A percentile compares a stretch with the other conserved stretches of the same genome.
phyloP scores from a whole-genome alignment of 2,329 filamentous ascomycete genomes.

The Chrysoporthe puriensis region DNA sequence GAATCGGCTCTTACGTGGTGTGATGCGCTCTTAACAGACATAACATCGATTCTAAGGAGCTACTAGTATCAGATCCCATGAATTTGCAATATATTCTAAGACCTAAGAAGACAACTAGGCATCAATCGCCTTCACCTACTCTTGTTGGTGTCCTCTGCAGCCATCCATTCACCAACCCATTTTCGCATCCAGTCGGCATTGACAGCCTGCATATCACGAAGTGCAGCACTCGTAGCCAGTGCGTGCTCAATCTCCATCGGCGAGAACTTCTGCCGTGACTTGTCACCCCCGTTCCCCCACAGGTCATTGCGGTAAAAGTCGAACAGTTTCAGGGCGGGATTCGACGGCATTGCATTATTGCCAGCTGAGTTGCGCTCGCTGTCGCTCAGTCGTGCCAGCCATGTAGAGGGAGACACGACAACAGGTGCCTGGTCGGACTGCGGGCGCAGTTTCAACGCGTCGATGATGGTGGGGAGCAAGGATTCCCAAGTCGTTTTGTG shows the following conservation, averaged over 20 bases:
- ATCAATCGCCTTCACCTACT: too few species aligned
- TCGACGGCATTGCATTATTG: constrained; percentile 29
- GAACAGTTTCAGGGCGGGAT: constrained; percentile 38
- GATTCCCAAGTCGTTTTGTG: constrained; percentile 31
- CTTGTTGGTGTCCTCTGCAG: neutral
- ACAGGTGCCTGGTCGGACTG: neutral
- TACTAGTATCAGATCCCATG: too few species aligned
- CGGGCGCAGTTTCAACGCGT: neutral
- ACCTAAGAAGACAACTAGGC: too few species aligned
- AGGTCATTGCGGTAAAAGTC: constrained; percentile 36
- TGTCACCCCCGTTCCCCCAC: constrained; percentile 26
- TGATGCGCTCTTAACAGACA: too few species aligned
- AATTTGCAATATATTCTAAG: too few species aligned
- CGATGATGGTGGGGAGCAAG: constrained; percentile 33
- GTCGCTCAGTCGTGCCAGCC: constrained; percentile 27
- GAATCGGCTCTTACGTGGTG: too few species aligned
- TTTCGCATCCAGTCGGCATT: constrained; percentile 38
- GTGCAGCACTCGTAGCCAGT: constrained; percentile 31
- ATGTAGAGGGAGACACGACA: constrained; percentile 17
- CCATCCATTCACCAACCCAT: constrained; percentile 41
- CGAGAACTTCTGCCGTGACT: constrained; percentile 11
- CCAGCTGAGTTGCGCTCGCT: constrained; percentile 8
- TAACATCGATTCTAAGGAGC: too few species aligned
- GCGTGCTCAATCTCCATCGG: constrained; percentile 10
- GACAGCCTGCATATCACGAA: constrained; percentile 36